phyloP scores from a whole-genome alignment of 116 monocot genomes.

The Trichopus zeylanicus region DNA sequence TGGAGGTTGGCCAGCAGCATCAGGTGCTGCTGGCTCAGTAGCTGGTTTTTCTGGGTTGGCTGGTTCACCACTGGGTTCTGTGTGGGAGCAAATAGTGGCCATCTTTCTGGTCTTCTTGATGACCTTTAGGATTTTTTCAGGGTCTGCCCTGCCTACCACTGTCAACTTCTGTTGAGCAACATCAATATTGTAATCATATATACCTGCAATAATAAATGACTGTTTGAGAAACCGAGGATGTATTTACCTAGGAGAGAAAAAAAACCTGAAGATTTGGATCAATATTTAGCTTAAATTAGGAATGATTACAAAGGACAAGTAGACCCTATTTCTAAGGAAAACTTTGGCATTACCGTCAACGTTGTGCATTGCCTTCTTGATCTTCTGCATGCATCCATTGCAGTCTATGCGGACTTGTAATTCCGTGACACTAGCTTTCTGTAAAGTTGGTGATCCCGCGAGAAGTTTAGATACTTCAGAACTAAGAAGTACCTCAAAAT shows the following conservation, averaged over 20 bases:
- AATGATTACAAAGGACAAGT: neutral
- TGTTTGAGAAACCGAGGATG: neutral
- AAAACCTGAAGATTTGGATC: too few species aligned
- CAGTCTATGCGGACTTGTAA: slow-evolving; percentile 87
- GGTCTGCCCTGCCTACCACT: slow-evolving; percentile 61
- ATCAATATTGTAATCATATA: slow-evolving; percentile 50
- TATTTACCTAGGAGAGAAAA: neutral
- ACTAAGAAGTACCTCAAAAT: neutral
- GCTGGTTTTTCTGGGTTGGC: slow-evolving; percentile 20
- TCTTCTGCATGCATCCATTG: slow-evolving; percentile 66
- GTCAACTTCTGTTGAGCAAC: slow-evolving; percentile 53
- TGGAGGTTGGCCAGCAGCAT: neutral
- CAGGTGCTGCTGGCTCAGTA: slow-evolving; percentile 8
- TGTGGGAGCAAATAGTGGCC: slow-evolving; percentile 60
- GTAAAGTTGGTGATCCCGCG: neutral
- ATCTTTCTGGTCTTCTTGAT: slow-evolving; percentile 73
- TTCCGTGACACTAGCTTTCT: slow-evolving; percentile 47
- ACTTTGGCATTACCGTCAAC: slow-evolving; percentile 39
- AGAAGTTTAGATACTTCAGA: neutral
- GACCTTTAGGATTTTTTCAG: slow-evolving; percentile 53
- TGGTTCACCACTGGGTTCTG: slow-evolving; percentile 11
- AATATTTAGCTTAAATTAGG: too few species aligned
- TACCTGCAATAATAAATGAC: slow-evolving; percentile 26
- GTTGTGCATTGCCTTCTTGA: slow-evolving; percentile 55
- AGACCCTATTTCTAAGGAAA: too few species aligned